These are phyloP conservation scores for Tanozyma kutaoensis DNA, from an alignment of 805 yeast genomes.

Conservation along the genomic window DNA sequence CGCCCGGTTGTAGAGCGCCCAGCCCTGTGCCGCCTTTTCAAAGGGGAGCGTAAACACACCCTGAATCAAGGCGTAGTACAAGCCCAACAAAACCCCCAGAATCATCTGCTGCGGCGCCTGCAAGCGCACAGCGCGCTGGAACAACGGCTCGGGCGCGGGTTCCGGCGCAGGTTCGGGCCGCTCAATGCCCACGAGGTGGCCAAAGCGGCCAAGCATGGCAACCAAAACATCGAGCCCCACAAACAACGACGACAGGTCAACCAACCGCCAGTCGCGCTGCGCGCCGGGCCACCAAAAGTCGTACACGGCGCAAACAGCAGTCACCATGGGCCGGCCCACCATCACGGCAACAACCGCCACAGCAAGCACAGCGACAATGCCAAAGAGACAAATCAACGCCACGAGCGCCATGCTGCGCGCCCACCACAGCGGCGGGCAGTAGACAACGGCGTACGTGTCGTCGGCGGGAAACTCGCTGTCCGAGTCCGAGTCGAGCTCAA, in stretches of 20 bases:
- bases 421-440: conserved; percentile 72
- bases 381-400: conserved; percentile 33
- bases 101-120: too few relatives aligned
- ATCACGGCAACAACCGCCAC: neutral
- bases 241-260: conserved; percentile 8
- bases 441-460: conserved; percentile 57
- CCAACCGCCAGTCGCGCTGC: conserved; percentile 8
- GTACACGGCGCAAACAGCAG: neutral
- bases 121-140: too few relatives aligned
- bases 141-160: too few relatives aligned
- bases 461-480: too few relatives aligned
- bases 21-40: too few relatives aligned
- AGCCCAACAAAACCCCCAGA: too few relatives aligned
- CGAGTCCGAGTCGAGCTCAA: conserved; percentile 19
- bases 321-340: neutral
- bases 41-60: too few relatives aligned
- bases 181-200: too few relatives aligned
- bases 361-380: conserved; percentile 11
- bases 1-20: too few relatives aligned
- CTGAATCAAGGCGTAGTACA: too few relatives aligned
- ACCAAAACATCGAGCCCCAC: conserved; percentile 8
- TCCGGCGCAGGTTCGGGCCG: too few relatives aligned
- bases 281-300: conserved; percentile 1
- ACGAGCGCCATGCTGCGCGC: conserved; percentile 39
- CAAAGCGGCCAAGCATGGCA: conserved; percentile 2